Percentiles rank a stretch among this genome's conserved stretches.
Evolutionary conservation across 2,329 filamentous ascomycete genomes (phyloP).

Genomic region (Ophiosphaerella korrae): DNA sequence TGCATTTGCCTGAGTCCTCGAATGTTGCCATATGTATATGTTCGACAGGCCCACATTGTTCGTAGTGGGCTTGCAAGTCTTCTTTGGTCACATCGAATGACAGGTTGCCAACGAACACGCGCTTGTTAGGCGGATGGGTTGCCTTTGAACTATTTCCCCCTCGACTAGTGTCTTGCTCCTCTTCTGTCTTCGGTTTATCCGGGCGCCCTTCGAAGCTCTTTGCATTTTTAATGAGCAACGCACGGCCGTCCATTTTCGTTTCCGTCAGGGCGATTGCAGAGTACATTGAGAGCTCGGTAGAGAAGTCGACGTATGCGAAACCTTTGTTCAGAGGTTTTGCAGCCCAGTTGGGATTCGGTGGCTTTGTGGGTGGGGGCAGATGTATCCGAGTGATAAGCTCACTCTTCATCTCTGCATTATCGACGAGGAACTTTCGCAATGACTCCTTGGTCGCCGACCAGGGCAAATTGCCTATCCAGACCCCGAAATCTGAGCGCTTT

Average conservation of each 20-base stretch:
- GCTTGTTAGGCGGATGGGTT: conserved; percentile 71
- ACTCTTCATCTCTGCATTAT: conserved; percentile 63
- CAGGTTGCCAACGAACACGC: conserved; percentile 76
- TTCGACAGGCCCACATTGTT: conserved; percentile 80
- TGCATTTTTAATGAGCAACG: conserved; percentile 90
- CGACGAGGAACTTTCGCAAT: conserved; percentile 79
- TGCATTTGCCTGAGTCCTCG: conserved; percentile 96
- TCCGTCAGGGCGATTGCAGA: conserved; percentile 88
- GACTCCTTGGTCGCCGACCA: conserved; percentile 77
- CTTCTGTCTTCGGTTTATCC: conserved; percentile 60
- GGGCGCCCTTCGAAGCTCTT: conserved; percentile 91
- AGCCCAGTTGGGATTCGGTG: conserved; percentile 46
- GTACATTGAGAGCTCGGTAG: conserved; percentile 68
- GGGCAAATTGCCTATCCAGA: conserved; percentile 97
- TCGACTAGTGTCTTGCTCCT: conserved; percentile 19
- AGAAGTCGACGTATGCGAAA: conserved; percentile 95
- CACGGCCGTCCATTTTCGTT: conserved; percentile 74
- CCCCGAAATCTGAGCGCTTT: conserved; percentile 76
- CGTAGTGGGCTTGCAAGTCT: conserved; percentile 78
- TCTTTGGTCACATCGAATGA: conserved; percentile 68
- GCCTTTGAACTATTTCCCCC: conserved; percentile 38
- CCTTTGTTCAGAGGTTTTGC: conserved; percentile 77
- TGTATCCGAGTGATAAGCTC: conserved; percentile 83
- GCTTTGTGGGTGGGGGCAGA: conserved; percentile 64
- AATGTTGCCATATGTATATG: conserved; percentile 92